Base-by-base conservation (phyloP, 768 basidiomycete genomes). In the Termitomyces bulborhizus region DNA sequence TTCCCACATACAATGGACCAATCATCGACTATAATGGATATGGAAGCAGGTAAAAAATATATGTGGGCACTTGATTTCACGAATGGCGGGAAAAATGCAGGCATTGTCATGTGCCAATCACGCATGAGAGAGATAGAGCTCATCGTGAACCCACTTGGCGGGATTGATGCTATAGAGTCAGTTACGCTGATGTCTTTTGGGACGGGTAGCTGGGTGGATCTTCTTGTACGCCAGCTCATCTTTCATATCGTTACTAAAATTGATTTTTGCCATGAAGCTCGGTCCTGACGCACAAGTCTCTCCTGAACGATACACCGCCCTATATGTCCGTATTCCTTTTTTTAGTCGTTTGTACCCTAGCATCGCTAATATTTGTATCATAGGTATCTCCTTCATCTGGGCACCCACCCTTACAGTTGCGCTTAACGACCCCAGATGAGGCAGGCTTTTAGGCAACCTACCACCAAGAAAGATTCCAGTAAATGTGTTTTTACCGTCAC, bases 11-110 rank as follows among this genome's bases (percentile, higher is more conserved):
- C 63, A 9, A 53, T 66, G 26, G 68, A 71, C 55, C 62, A 66
- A 27, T 69, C 73, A 46, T 63, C 57, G 18, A 66, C 63, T 27
- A 61, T 66, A 57, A 41, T 62, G 24, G 51, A 57, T 50, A 26
- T 58, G 18, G 57, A 58, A 5, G 39, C 64, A 45, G 36, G 53
- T 24, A 57, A 56, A 7, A 70, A 73, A 24, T 71, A 76, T 58
- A 70, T 76, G 1, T 91, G 90, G 87, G 72, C 84, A 12, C 77
- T 92, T 24, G 87, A 90, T 64, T 90, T 92, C 62, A 88, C 87
- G 1, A 70, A 75, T 46, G 74, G 75, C 21, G 79, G 79, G 0
- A 70, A 76, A 46, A 66, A 63, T 42, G 69, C 70, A 3, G 89
- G 90, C 21, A 65, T 91, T 43, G 81, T 90, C 13, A 79, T 90